Evolutionary conservation across 2,329 filamentous ascomycete genomes (phyloP).

Genomic region (Trichoderma lentiforme): DNA sequence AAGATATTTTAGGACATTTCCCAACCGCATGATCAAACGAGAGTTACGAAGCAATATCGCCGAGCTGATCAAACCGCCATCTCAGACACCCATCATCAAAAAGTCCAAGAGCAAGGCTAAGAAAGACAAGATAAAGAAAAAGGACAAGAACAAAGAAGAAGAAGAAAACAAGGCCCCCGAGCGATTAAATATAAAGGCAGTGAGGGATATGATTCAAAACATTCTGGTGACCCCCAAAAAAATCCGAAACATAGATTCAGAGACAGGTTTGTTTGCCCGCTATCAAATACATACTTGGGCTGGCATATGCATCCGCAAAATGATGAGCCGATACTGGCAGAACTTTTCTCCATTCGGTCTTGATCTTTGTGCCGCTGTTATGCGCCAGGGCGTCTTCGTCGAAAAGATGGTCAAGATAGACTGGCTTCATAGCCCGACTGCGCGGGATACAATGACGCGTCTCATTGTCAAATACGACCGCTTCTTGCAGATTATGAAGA

Average conservation of each 20-base stretch:
- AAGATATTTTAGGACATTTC: conserved; percentile 45
- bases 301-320: conserved; percentile 54
- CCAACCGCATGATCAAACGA: conserved; percentile 54
- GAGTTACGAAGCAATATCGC: conserved; percentile 43
- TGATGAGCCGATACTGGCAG: conserved; percentile 70
- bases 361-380: conserved; percentile 62
- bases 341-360: conserved; percentile 63
- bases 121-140: neutral
- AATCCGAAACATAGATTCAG: conserved; percentile 41
- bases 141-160: neutral
- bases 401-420: conserved; percentile 74
- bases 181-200: conserved; percentile 43
- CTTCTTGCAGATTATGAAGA: conserved; percentile 59
- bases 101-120: neutral
- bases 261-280: conserved; percentile 20
- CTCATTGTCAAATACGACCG: conserved; percentile 62
- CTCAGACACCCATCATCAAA: neutral
- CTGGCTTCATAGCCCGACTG: conserved; percentile 71
- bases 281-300: conserved; percentile 29
- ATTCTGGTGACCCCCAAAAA: conserved; percentile 37
- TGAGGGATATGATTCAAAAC: conserved; percentile 50
- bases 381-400: conserved; percentile 63
- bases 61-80: conserved; percentile 33
- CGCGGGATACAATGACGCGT: conserved; percentile 60
- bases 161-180: neutral